Evolutionary conservation across 2,329 filamentous ascomycete genomes (phyloP).

Genomic region (Exophiala sideris): DNA sequence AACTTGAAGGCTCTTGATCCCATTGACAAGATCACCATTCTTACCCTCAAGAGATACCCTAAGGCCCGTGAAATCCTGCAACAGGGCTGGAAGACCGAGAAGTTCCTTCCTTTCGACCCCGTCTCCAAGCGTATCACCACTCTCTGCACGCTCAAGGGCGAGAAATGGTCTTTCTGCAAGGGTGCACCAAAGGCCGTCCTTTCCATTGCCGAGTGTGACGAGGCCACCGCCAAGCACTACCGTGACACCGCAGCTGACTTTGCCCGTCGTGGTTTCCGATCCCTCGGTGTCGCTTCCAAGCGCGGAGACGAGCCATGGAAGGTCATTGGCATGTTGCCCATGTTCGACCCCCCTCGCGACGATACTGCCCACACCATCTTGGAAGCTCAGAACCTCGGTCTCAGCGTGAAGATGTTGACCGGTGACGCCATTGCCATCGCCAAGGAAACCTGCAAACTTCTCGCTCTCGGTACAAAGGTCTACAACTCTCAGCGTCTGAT

Average conservation of each 20-base stretch:
- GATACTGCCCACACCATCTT: conserved; percentile 75
- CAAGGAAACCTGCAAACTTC: conserved; percentile 79
- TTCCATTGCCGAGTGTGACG: conserved; percentile 64
- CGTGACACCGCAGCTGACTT: conserved; percentile 71
- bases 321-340: conserved; percentile 71
- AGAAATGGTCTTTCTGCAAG: conserved; percentile 71
- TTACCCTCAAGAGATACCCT: conserved; percentile 72
- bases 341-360: conserved; percentile 76
- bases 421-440: conserved; percentile 76
- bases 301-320: conserved; percentile 72
- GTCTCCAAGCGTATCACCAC: conserved; percentile 77
- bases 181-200: conserved; percentile 74
- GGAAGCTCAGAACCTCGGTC: conserved; percentile 71
- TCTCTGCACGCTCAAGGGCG: conserved; percentile 65
- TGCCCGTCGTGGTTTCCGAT: conserved; percentile 75
- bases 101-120: conserved; percentile 74
- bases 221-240: conserved; percentile 64
- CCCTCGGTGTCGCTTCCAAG: conserved; percentile 74
- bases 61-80: conserved; percentile 73
- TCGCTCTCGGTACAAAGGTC: conserved; percentile 74
- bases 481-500: conserved; percentile 78
- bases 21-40: conserved; percentile 75
- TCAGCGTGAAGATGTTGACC: conserved; percentile 77
- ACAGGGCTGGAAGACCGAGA: conserved; percentile 72
- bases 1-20: conserved; percentile 75